Evolutionary conservation across 2,329 filamentous ascomycete species (phyloP).

Genomic region (Aureobasidium lini): DNA sequence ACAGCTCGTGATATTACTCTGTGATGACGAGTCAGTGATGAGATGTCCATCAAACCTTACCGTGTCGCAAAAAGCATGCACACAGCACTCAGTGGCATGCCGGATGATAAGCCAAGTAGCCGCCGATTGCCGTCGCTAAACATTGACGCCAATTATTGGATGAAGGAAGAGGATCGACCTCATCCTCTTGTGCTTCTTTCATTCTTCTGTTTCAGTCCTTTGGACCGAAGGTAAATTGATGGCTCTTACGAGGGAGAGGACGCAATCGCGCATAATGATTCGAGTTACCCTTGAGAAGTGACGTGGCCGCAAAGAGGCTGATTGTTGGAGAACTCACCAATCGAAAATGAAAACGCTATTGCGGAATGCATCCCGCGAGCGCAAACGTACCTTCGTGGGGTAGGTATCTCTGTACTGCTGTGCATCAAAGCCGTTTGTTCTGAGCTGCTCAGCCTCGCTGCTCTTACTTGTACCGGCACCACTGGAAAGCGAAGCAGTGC

Average conservation of each 20-base stretch:
- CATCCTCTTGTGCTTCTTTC: neutral
- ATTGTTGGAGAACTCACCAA: too few relatives aligned
- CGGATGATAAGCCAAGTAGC: neutral
- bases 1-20: neutral
- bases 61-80: neutral
- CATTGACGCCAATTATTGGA: neutral
- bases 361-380: neutral
- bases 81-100: neutral
- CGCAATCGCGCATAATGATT: too few relatives aligned
- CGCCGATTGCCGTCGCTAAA: neutral
- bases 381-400: neutral
- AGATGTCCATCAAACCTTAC: neutral
- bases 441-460: neutral
- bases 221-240: neutral
- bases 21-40: neutral
- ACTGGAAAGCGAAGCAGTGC: neutral
- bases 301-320: too few relatives aligned
- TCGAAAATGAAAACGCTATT: neutral
- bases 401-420: too few relatives aligned
- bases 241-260: neutral
- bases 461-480: neutral
- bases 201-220: neutral
- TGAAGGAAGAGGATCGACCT: neutral
- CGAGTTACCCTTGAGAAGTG: too few relatives aligned
- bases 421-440: neutral